These are phyloP conservation scores for Coemansia sp. DNA, from an alignment of 192 early-diverging fungal species.

Conservation along the genomic window DNA sequence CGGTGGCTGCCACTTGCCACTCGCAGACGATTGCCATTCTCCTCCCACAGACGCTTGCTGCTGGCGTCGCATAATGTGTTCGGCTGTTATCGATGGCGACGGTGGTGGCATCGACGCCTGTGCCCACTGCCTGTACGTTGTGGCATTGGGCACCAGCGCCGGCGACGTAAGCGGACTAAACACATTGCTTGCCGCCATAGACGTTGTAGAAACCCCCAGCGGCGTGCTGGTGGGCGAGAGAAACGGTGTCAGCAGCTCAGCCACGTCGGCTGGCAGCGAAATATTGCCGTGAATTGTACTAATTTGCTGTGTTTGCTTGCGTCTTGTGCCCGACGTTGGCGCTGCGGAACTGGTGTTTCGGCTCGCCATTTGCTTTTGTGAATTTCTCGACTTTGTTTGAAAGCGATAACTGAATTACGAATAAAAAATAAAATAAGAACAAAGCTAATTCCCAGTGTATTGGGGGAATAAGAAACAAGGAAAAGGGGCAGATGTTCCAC, in stretches of 20 bases:
- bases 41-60: background rate
- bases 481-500: too few species aligned
- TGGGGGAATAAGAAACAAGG: too few species aligned
- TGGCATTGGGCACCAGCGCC: constrained; percentile 13
- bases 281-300: background rate
- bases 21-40: background rate
- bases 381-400: too few species aligned
- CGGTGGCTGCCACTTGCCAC: background rate
- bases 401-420: too few species aligned
- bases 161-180: constrained; percentile 50
- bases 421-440: too few species aligned
- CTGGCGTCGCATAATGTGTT: constrained; percentile 46
- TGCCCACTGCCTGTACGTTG: background rate
- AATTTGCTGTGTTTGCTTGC: too few species aligned
- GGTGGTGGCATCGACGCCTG: constrained; percentile 40
- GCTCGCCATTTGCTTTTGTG: too few species aligned
- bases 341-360: too few species aligned
- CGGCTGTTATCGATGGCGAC: constrained; percentile 46
- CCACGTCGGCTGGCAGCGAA: constrained; percentile 29
- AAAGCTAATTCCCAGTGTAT: too few species aligned
- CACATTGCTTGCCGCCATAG: background rate
- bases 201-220: background rate
- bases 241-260: constrained; percentile 45
- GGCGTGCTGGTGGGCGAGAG: constrained; percentile 38
- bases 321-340: too few species aligned